phyloP scores from a whole-genome alignment of 106 monocot species.

The Allium cepa region DNA sequence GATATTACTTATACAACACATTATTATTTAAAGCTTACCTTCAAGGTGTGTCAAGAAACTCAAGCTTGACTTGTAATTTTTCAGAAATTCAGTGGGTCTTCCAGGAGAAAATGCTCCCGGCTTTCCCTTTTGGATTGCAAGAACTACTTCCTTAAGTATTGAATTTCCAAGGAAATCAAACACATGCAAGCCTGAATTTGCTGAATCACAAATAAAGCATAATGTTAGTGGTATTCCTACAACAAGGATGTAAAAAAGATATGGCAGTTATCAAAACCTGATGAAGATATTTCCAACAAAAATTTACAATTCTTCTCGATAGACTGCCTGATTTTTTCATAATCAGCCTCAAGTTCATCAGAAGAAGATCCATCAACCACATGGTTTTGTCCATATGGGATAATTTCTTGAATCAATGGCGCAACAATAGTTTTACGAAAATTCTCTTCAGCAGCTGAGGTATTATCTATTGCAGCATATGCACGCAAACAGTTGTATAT shows the following conservation, averaged over 20 bases:
- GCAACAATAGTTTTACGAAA: slow-evolving; percentile 75
- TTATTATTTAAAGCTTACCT: slow-evolving; percentile 30
- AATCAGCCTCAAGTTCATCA: slow-evolving; percentile 73
- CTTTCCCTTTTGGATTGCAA: slow-evolving; percentile 79
- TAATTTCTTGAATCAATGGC: slow-evolving; percentile 68
- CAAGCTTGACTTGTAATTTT: slow-evolving; percentile 85
- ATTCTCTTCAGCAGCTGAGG: slow-evolving; percentile 79
- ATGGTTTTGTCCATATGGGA: slow-evolving; percentile 36
- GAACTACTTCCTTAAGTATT: slow-evolving; percentile 81
- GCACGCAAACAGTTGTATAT: slow-evolving; percentile 96
- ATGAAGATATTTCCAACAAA: slow-evolving; percentile 87
- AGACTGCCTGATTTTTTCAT: slow-evolving; percentile 47
- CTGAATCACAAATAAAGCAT: slow-evolving; percentile 32
- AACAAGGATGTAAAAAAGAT: not conserved
- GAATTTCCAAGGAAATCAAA: slow-evolving; percentile 98
- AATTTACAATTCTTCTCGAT: slow-evolving; percentile 85
- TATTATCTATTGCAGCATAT: slow-evolving; percentile 95
- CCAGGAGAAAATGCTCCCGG: slow-evolving; percentile 93
- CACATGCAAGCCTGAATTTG: slow-evolving; percentile 97
- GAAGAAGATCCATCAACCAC: slow-evolving; percentile 30
- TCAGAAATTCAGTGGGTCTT: slow-evolving; percentile 82
- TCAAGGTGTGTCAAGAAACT: slow-evolving; percentile 78
- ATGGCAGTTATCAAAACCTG: slow-evolving; percentile 34
- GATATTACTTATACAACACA: too few species aligned
- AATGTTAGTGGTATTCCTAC: not conserved